phyloP scores from a whole-genome alignment of 2,329 filamentous ascomycete species.

The Verticillium tricorpus region DNA sequence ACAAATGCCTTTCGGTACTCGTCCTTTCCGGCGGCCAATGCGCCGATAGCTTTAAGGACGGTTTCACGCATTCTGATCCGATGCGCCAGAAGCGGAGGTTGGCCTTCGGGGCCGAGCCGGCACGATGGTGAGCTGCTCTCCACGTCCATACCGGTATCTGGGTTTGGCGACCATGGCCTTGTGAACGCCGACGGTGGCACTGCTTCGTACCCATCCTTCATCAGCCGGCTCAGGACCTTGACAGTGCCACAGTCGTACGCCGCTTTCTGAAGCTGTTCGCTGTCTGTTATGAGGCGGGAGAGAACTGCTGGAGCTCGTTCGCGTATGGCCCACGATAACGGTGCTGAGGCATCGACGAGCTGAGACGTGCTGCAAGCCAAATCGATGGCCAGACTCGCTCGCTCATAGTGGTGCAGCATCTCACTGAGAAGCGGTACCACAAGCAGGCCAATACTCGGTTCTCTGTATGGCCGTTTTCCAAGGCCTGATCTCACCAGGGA shows the following conservation, averaged over 20 bases:
- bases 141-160: constrained; percentile 27
- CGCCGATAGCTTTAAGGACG: constrained; percentile 73
- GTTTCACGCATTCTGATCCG: constrained; percentile 73
- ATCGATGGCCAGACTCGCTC: constrained; percentile 33
- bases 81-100: constrained; percentile 58
- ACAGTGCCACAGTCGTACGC: constrained; percentile 63
- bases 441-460: constrained; percentile 60
- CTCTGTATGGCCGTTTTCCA: constrained; percentile 54
- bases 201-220: constrained; percentile 48
- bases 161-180: constrained; percentile 34
- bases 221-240: constrained; percentile 39
- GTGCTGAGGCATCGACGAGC: constrained; percentile 29
- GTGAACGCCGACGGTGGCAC: constrained; percentile 25
- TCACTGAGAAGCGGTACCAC: constrained; percentile 60
- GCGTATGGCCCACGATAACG: constrained; percentile 47
- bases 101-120: constrained; percentile 56
- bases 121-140: constrained; percentile 30
- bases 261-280: constrained; percentile 73
- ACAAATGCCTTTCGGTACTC: constrained; percentile 79
- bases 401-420: neutral
- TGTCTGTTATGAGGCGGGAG: constrained; percentile 74
- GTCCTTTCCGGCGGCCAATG: constrained; percentile 76
- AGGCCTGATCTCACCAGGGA: constrained; percentile 66
- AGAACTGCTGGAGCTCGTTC: constrained; percentile 73
- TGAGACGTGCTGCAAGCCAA: constrained; percentile 29